A percentile compares a stretch with the other conserved stretches of the same genome.
phyloP scores from a whole-genome alignment of 176 grass and related monocot species.

The Areca catechu region DNA sequence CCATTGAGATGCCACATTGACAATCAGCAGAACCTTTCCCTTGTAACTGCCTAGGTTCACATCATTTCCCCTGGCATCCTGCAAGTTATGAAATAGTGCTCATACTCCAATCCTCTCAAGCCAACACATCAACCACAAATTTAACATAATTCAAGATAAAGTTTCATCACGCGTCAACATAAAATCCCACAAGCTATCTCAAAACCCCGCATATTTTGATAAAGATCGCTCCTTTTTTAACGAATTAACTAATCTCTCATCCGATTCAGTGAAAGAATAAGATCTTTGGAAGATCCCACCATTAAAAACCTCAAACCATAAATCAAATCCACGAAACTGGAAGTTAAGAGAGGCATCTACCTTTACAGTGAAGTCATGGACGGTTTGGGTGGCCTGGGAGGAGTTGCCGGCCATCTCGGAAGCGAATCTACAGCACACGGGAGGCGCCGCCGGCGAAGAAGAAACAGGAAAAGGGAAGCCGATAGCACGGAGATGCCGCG shows the following conservation, averaged over 20 bases:
- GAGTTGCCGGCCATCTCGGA: constrained; percentile 45
- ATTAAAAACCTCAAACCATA: background rate
- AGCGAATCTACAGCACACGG: constrained; percentile 6
- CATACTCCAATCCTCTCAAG: background rate
- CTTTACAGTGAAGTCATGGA: constrained; percentile 93
- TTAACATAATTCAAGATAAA: background rate
- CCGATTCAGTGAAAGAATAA: background rate
- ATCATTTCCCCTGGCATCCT: constrained; percentile 86
- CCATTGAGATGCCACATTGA: constrained; percentile 94
- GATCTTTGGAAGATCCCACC: background rate
- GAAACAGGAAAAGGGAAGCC: background rate
- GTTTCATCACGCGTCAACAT: no score
- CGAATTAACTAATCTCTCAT: no score
- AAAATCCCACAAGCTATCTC: background rate
- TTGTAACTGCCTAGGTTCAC: constrained; percentile 90
- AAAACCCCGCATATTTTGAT: background rate
- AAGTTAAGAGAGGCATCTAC: constrained; percentile 21
- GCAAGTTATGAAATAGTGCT: background rate
- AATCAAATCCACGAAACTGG: no score
- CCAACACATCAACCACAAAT: constrained; percentile 1
- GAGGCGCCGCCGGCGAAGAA: background rate
- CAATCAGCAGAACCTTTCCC: constrained; percentile 80
- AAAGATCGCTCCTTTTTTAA: no score
- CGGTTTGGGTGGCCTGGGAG: constrained; percentile 40
- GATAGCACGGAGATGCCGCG: background rate